phyloP scores from a whole-genome alignment of 176 grass and related monocot species.

The Juncus inflexus region DNA sequence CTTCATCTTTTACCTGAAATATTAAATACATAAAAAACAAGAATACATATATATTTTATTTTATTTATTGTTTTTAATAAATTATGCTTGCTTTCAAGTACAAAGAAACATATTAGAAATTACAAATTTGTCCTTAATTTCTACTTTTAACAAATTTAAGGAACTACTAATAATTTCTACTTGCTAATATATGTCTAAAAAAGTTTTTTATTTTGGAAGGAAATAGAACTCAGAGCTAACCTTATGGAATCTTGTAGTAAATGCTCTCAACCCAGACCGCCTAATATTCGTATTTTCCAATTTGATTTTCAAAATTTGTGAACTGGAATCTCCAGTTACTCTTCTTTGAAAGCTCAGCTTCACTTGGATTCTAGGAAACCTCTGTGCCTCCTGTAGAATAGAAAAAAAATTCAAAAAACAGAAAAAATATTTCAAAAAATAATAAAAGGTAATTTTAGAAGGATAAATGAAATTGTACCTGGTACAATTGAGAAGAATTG shows the following conservation, averaged over 20 bases:
- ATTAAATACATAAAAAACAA: conserved; percentile 8
- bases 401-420: conserved; percentile 20
- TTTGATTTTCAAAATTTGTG: conserved; percentile 59
- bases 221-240: conserved; percentile 37
- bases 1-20: conserved; percentile 87
- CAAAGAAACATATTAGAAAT: no score
- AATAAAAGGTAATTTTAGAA: conserved; percentile 9
- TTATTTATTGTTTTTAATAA: no score
- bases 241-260: conserved; percentile 86
- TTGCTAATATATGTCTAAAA: no score
- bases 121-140: no score
- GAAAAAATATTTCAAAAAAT: conserved; percentile 14
- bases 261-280: conserved; percentile 58
- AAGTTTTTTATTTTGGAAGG: background rate
- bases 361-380: conserved; percentile 60
- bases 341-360: conserved; percentile 67
- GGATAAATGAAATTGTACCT: conserved; percentile 43
- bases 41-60: no score
- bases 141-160: no score
- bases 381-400: conserved; percentile 67
- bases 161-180: no score
- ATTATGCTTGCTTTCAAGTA: no score
- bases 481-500: conserved; percentile 48
- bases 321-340: conserved; percentile 34
- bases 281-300: conserved; percentile 60